Evolutionary conservation across 345 rosid species (phyloP), one percentile per base, ranked within the genome.

Genomic region (Dovyalis caffra): DNA sequence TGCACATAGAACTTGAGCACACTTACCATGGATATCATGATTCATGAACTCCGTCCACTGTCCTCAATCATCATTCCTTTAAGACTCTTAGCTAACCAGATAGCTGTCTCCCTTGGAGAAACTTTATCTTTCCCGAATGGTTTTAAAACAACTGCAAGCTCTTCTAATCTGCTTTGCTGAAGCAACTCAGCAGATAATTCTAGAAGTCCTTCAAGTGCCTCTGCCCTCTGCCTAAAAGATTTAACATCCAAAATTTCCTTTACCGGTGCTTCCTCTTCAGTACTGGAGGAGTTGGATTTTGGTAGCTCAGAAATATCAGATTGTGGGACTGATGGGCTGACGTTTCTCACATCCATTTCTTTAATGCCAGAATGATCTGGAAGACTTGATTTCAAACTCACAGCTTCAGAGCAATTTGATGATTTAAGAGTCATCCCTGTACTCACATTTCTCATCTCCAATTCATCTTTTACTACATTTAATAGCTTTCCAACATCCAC

Each of bases 121-220:
- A 95, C 99, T 81, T 89, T 91, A 81, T 90, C 93, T 86, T 90
- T 95, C 74, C 99, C 99, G 25, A 95, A 95, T 29, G 99, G 98
- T 84, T 87, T 92, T 80, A 95, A 83, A 73, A 95, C 98, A n/a
- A 95, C 87, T 7, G 92, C 87, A 40, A 95, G 93, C 86, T 95
- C 99, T 82, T 95, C 97, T 74, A 95, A 83, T 72, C 97, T 86
- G 45, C 87, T 91, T 26, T 91, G 90, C 79, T 93, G 87, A 69
- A 95, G 90, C 84, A 95, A 81, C 72, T 95, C 99, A 0, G 99
- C 99, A 11, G 98, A 95, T 71, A 95, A 76, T 76, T 93, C 99
- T 14, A 95, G 67, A 25, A 95, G 94, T 71, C 98, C 99, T 85
- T 95, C 99, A 38, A 95, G 97, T 63, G 98, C 99, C 5, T 95